Evolutionary conservation across 2,329 filamentous ascomycete species (phyloP).

Genomic region (Pseudocercospora musae): DNA sequence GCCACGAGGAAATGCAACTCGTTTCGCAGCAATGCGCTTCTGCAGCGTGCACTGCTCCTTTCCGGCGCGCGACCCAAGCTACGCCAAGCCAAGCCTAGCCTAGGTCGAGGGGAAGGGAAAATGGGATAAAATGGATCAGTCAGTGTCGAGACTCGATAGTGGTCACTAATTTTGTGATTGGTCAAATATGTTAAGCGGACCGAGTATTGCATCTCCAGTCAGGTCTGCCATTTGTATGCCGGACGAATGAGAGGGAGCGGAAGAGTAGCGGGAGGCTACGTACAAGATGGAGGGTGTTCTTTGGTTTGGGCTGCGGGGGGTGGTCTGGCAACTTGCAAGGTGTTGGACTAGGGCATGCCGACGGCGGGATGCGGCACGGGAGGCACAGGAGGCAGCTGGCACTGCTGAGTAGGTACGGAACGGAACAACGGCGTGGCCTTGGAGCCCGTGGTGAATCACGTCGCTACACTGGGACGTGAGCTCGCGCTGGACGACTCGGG

Average conservation of each 20-base stretch:
- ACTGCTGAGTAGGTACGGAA: too few species aligned
- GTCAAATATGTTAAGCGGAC: neutral
- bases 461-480: neutral
- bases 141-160: too few species aligned
- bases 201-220: neutral
- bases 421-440: too few species aligned
- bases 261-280: neutral
- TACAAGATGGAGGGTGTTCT: neutral
- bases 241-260: neutral
- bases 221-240: neutral
- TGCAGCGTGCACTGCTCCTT: too few species aligned
- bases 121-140: neutral
- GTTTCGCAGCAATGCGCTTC: neutral
- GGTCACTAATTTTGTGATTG: neutral
- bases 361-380: constrained; percentile 4
- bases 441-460: neutral
- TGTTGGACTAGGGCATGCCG: neutral
- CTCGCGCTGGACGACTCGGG: too few species aligned
- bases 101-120: neutral
- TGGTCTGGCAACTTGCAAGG: neutral
- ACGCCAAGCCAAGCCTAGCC: neutral
- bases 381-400: constrained; percentile 3
- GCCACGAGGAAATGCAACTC: neutral
- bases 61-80: neutral
- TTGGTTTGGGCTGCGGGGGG: neutral